These are phyloP conservation scores for Saturnispora besseyi DNA, from an alignment of 805 yeast species.

Conservation along the genomic window DNA sequence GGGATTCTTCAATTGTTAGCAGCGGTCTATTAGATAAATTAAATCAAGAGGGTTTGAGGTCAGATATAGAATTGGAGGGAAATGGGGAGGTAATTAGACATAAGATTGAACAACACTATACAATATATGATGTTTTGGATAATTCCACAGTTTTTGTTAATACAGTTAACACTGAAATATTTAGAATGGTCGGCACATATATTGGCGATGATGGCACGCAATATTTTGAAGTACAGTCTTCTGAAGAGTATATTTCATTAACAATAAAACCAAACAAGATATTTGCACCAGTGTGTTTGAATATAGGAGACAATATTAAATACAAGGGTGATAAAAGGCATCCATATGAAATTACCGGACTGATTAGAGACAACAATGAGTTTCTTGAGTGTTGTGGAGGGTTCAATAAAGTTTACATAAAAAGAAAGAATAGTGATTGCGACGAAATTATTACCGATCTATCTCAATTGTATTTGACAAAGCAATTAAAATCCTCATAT, in stretches of 20 bases:
- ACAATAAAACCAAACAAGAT: slow-evolving; percentile 8
- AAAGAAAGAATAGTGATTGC: neutral
- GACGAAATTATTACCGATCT: slow-evolving; percentile 8
- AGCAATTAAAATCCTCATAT: slow-evolving; percentile 1
- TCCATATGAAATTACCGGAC: slow-evolving; percentile 14
- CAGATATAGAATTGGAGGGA: neutral
- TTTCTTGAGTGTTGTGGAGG: slow-evolving; percentile 12
- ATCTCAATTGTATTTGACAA: slow-evolving; percentile 10
- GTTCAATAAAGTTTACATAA: slow-evolving; percentile 7
- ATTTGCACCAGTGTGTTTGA: slow-evolving; percentile 16
- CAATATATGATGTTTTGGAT: slow-evolving; percentile 1
- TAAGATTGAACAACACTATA: neutral
- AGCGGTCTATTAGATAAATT: neutral
- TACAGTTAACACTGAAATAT: neutral
- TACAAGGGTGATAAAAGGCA: slow-evolving; percentile 3
- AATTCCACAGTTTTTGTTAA: neutral
- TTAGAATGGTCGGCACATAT: neutral
- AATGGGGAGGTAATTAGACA: neutral
- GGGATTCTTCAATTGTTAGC: neutral
- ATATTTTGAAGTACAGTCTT: neutral
- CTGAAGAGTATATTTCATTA: neutral
- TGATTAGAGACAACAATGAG: slow-evolving; percentile 1
- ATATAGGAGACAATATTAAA: slow-evolving; percentile 14
- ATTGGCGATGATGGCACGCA: neutral
- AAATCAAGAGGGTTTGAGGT: neutral